phyloP scores from a whole-genome alignment of 805 yeast genomes.

The Komagataella phaffii region DNA sequence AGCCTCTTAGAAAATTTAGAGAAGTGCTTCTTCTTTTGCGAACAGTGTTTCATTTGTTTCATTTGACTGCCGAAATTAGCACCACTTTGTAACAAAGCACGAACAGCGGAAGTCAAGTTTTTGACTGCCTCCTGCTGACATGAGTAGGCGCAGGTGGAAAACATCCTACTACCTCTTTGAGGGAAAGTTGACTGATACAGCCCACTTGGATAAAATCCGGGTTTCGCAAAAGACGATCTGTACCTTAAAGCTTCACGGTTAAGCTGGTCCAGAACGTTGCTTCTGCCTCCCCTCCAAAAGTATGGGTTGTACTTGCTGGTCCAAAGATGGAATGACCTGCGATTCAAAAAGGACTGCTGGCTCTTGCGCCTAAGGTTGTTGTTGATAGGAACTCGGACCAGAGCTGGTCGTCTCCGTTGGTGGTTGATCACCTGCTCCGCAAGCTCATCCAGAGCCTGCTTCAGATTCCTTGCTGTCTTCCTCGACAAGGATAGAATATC shows the following conservation, averaged over 20 bases:
- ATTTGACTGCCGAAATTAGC: slow-evolving; percentile 11
- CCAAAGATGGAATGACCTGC: slow-evolving; percentile 2
- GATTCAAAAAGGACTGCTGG: slow-evolving; percentile 9
- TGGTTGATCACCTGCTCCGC: slow-evolving; percentile 17
- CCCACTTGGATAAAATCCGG: slow-evolving; percentile 14
- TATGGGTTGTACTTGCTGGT: background rate
- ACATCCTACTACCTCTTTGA: slow-evolving; percentile 21
- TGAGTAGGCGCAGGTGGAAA: slow-evolving; percentile 20
- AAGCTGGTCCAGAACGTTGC: background rate
- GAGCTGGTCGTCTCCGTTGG: slow-evolving; percentile 8
- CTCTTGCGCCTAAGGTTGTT: slow-evolving; percentile 6
- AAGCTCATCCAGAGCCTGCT: slow-evolving; percentile 34
- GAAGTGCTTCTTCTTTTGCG: slow-evolving; percentile 5
- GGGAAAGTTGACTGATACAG: slow-evolving; percentile 21
- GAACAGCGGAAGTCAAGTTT: slow-evolving; percentile 37
- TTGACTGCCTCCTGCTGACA: slow-evolving; percentile 42
- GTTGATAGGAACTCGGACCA: slow-evolving; percentile 27
- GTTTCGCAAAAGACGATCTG: slow-evolving; percentile 2
- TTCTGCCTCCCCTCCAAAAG: background rate
- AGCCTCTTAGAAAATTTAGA: slow-evolving; percentile 2
- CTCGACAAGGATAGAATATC: slow-evolving; percentile 32
- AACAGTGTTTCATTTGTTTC: slow-evolving; percentile 12
- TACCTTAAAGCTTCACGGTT: background rate
- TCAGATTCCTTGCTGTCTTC: slow-evolving; percentile 30
- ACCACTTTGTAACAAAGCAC: slow-evolving; percentile 21